Percentiles rank a stretch among this genome's conserved stretches.
Conservation (phyloP, 2,329 filamentous ascomycete genomes). For the Neonectria hederae region DNA sequence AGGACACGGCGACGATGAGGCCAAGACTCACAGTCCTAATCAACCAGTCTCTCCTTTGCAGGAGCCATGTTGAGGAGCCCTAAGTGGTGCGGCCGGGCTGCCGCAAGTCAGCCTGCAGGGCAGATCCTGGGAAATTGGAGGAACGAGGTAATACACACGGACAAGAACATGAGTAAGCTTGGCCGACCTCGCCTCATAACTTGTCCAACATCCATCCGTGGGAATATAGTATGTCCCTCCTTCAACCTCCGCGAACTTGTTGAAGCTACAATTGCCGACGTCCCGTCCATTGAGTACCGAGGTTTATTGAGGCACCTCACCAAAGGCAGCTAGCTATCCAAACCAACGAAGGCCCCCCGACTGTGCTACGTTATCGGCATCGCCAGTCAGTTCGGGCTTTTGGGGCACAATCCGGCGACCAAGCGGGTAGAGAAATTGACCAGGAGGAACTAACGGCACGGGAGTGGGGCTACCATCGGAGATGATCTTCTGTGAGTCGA, state of each 20-base stretch:
- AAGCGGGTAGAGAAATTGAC: conserved; percentile 2
- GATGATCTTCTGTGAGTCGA: conserved; percentile 11
- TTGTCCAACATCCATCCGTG: conserved; percentile 14
- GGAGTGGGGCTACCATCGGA: conserved; percentile 16
- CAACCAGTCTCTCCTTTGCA: not conserved
- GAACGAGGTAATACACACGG: conserved; percentile 28
- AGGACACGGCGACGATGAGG: not conserved
- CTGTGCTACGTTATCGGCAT: conserved; percentile 3
- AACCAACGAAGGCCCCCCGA: not conserved
- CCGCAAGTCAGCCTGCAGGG: conserved; percentile 28
- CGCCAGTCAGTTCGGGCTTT: conserved; percentile 11
- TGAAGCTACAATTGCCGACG: conserved; percentile 12
- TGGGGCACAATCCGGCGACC: not conserved
- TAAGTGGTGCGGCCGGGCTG: conserved; percentile 4
- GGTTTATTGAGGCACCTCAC: conserved; percentile 5
- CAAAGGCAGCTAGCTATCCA: conserved; percentile 1
- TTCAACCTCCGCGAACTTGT: conserved; percentile 19
- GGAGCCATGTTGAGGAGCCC: conserved; percentile 2
- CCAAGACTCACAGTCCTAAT: not conserved
- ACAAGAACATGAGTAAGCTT: conserved; percentile 18
- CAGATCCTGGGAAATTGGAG: conserved; percentile 30
- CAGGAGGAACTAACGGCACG: conserved; percentile 3
- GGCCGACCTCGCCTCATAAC: not conserved
- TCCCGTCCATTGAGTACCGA: conserved; percentile 9
- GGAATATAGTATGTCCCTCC: conserved; percentile 8